Percentiles rank a stretch among this genome's conserved stretches.
phyloP scores from a whole-genome alignment of 2,329 filamentous ascomycete genomes.

The Xylaria sp. region DNA sequence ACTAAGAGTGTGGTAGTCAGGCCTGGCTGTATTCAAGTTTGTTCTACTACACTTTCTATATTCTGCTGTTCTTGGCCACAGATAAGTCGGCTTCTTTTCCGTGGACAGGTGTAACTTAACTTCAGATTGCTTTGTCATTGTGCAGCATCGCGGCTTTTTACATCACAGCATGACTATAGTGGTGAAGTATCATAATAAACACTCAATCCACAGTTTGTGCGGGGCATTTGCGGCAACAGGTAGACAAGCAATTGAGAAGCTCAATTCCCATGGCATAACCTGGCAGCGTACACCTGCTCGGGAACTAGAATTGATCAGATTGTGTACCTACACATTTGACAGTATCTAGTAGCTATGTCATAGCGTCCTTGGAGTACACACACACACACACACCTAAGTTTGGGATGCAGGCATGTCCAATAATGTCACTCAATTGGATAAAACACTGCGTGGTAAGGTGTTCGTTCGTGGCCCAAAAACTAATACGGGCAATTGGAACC shows the following conservation, averaged over 20 bases:
- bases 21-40: not conserved
- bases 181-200: not conserved
- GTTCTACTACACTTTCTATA: not conserved
- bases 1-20: not conserved
- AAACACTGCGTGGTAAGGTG: not conserved
- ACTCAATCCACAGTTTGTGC: not conserved
- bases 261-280: not conserved
- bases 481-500: not conserved
- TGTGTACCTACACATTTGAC: not conserved
- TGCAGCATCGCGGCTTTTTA: not conserved
- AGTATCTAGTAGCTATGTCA: not conserved
- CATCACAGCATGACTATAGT: not conserved
- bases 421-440: not conserved
- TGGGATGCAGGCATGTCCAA: not conserved
- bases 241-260: not conserved
- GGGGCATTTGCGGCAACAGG: not conserved
- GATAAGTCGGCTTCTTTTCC: not conserved
- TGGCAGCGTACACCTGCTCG: not conserved
- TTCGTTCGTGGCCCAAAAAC: too few species aligned
- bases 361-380: not conserved
- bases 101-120: not conserved
- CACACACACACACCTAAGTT: not conserved
- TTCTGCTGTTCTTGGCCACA: not conserved
- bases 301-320: not conserved
- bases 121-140: not conserved